Evolutionary conservation across 2,329 filamentous ascomycete genomes (phyloP).

Genomic region (Fusarium sp.): DNA sequence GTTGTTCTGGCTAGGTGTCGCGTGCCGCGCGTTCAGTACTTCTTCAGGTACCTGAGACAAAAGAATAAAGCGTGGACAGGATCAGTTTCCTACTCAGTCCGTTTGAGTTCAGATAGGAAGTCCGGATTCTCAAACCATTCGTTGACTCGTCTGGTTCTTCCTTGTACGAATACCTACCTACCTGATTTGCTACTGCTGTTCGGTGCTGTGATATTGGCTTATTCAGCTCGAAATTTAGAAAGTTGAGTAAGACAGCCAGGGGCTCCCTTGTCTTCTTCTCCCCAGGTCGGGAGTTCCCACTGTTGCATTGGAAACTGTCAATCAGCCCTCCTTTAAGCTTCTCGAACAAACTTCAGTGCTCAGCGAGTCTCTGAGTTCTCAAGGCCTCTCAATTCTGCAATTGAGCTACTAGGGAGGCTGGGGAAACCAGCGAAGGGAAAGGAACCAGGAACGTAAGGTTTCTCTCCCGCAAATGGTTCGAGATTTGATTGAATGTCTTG

Average conservation of each 20-base stretch:
- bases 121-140: background rate
- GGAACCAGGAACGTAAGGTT: conserved; percentile 10
- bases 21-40: conserved; percentile 39
- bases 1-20: conserved; percentile 25
- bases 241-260: background rate
- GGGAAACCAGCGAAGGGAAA: background rate
- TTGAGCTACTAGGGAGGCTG: background rate
- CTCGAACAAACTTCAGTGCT: conserved; percentile 2
- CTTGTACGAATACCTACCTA: background rate
- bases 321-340: conserved; percentile 24
- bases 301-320: background rate
- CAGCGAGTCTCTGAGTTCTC: background rate
- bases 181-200: background rate
- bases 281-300: conserved; percentile 26
- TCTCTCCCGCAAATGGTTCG: background rate
- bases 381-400: background rate
- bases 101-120: conserved; percentile 3
- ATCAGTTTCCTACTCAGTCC: background rate
- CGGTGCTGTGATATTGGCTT: background rate
- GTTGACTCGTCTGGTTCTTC: background rate
- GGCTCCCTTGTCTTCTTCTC: conserved; percentile 12
- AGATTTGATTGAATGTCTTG: conserved; percentile 3
- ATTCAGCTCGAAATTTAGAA: background rate
- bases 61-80: background rate
- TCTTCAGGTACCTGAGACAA: conserved; percentile 24